Evolutionary conservation across 208 protist genomes (phyloP), one percentile per base, ranked within the genome.

Genomic region (Leishmania aethiopica): DNA sequence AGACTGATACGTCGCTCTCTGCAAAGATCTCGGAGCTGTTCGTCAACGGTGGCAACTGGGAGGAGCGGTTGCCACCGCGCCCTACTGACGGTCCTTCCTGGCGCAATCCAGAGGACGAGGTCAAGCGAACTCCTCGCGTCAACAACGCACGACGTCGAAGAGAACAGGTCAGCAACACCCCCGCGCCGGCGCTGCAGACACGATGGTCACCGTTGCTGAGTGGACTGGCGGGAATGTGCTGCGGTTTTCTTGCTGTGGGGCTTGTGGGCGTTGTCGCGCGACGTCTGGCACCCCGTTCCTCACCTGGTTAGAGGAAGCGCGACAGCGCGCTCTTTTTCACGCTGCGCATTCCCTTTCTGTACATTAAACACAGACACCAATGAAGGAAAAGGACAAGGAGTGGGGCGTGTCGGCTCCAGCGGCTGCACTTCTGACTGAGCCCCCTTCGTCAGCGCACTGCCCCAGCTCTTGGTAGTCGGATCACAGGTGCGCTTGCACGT

Each of bases 21-120:
- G 88, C 94, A n/a, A 94, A 94, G 64, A 90, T 97, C 76, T 84
- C 87, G 1, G 90, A 93, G 75, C 80, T 97, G 13, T 97, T 97
- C 71, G 75, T 88, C 7, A 87, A 72, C 37, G 91, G 89, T 25
- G 90, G 90, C 2, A 81, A 94, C 62, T 97, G 93, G 92, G 90
- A 95, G 79, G 86, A 95, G 6, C 88, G 86, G 28, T 77, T 97
- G 53, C 90, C 92, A 28, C 82, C 89, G 15, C 91, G 82, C 10
- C 93, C 95, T 5, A 73, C 82, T 51, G 93, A 90, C n/a, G 95
- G 95, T 8, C 90, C 95, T 10, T 96, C 95, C 22, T 97, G 95
- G 93, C 89, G 87, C 59, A 86, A 87, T 62, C 90, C 91, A 10
- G 86, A 92, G 25, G 95, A 96, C 59, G 82, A 78, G 6, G 91